Evolutionary conservation across 768 basidiomycete genomes (phyloP).

Genomic region (Auriscalpium orientale): DNA sequence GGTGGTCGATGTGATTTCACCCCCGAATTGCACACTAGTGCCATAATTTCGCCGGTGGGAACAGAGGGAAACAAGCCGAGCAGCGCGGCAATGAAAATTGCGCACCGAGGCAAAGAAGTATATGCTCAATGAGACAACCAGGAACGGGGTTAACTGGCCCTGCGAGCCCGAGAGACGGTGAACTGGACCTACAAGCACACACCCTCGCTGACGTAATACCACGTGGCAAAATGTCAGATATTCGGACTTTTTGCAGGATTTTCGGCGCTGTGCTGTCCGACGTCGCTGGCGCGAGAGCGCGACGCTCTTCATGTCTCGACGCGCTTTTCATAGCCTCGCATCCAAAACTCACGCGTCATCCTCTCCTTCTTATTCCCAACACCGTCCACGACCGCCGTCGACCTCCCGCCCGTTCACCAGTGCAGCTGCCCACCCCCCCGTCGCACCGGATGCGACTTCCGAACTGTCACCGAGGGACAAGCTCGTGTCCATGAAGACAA

Average conservation of each 20-base stretch:
- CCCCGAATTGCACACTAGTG: no score
- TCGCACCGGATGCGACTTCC: not conserved
- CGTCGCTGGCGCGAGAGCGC: not conserved
- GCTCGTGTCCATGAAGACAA: constrained; percentile 10
- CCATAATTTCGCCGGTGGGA: no score
- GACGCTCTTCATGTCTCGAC: constrained; percentile 8
- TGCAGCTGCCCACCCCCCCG: not conserved
- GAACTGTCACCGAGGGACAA: constrained; percentile 9
- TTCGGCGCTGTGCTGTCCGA: not conserved
- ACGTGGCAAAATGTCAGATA: not conserved
- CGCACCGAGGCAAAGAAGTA: no score
- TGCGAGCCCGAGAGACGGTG: no score
- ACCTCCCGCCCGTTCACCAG: constrained; percentile 5
- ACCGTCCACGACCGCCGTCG: not conserved
- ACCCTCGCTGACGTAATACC: not conserved
- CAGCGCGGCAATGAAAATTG: no score
- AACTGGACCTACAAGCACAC: no score
- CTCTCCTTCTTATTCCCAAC: not conserved
- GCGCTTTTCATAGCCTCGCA: constrained; percentile 7
- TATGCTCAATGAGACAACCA: no score
- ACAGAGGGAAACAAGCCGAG: no score
- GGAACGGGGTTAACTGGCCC: no score
- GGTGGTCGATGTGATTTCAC: no score
- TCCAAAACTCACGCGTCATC: not conserved
- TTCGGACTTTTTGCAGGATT: not conserved